Evolutionary conservation across 2,329 filamentous ascomycete species (phyloP), one percentile per base, ranked within the genome.

Genomic region (Aspergillus sp.): DNA sequence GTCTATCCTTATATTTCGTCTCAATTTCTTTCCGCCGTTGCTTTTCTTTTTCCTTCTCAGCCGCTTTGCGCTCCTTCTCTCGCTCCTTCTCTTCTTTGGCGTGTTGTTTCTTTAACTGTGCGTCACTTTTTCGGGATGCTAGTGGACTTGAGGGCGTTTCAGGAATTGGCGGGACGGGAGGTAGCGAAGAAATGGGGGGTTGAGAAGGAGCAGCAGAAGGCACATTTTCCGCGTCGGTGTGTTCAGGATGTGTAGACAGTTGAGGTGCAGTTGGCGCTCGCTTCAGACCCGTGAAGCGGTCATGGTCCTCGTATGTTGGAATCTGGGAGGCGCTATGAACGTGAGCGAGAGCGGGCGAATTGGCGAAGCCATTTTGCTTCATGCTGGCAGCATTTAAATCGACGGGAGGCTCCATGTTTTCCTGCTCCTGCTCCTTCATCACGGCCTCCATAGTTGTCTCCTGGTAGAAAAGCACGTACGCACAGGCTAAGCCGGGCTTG

Each of bases 401-500:
- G 58, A 68, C 76, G 44, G 65, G 50, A 2, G 70, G 57, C 12
- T 69, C 66, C 39, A 82, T 75, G 11, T 88, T 88, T 72, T 96
- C 92, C 47, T 86, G 88, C 67, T 96, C 92, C 71, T 96, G 89
- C 74, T 98, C 93, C 56, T 86, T 87, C 68, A 84, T 79, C 67
- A 89, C 81, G 2, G 84, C 85, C 69, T 89, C 86, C 24, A 86
- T 71, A 0, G 86, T 89, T 2, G 86, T 98, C 75, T 99, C 93
- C 73, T 97, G 95, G 76, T 99, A 99, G 74, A 99, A 99, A 9
- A 99, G 80, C 15, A 99, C 93, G 69, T 99, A 99, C 30, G 95
- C 95, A 67, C 93, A 97, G 9, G 95, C 95, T 73, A 96, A 86
- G 3, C 91, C 92, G 0, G 89, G 88, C 69, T 90, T 91, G 71